phyloP scores from a whole-genome alignment of 495 filamentous ascomycete genomes.

The Talaromyces liani region DNA sequence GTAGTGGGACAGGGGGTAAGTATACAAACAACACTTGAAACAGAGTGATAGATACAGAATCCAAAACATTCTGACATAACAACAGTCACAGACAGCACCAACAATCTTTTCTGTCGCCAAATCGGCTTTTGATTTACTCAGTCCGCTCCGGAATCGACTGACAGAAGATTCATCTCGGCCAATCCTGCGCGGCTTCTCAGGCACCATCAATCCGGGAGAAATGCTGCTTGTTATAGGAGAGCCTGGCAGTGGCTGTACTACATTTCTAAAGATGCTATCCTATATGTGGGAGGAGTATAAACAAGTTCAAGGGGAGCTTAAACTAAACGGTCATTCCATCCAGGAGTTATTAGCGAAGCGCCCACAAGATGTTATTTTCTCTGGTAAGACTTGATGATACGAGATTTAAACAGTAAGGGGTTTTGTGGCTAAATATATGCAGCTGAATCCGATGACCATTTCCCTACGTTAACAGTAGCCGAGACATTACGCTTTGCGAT shows the following conservation, averaged over 20 bases:
- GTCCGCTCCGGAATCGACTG: neutral
- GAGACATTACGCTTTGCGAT: slow-evolving; percentile 59
- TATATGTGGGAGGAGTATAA: slow-evolving; percentile 70
- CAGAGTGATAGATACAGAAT: neutral
- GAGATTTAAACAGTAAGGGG: slow-evolving; percentile 27
- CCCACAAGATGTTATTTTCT: neutral
- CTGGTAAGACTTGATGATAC: neutral
- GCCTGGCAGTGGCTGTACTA: slow-evolving; percentile 64
- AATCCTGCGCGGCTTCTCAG: slow-evolving; percentile 66
- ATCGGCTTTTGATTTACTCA: neutral
- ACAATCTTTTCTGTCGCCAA: neutral
- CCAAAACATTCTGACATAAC: neutral
- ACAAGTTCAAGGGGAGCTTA: slow-evolving; percentile 49
- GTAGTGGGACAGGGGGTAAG: neutral
- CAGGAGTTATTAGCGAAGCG: slow-evolving; percentile 44
- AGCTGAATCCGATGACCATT: slow-evolving; percentile 58
- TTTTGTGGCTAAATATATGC: slow-evolving; percentile 63
- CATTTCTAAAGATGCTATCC: slow-evolving; percentile 64
- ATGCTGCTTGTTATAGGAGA: slow-evolving; percentile 75
- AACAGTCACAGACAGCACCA: neutral
- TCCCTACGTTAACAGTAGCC: slow-evolving; percentile 58
- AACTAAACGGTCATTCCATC: slow-evolving; percentile 62
- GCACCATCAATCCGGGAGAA: slow-evolving; percentile 65
- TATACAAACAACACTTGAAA: neutral
- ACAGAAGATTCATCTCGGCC: neutral